A percentile compares a stretch with the other conserved stretches of the same genome.
Evolutionary conservation across 2,329 filamentous ascomycete species (phyloP).

Genomic region (Aspergillus ruber): DNA sequence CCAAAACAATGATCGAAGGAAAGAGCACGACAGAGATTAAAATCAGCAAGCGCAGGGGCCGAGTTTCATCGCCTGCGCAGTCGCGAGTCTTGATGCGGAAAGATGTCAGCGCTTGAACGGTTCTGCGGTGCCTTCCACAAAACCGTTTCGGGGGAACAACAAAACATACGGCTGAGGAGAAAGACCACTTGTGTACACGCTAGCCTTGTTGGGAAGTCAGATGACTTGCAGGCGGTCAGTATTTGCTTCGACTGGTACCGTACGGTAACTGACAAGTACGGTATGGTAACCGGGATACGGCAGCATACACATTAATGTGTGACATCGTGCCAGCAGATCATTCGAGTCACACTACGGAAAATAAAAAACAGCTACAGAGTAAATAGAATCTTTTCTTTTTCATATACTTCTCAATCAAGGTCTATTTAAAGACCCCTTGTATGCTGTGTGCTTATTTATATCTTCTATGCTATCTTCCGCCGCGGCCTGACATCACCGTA

Average conservation of each 20-base stretch:
- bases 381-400: too few species aligned
- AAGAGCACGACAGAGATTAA: slow-evolving; percentile 5
- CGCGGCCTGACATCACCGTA: background rate
- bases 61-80: background rate
- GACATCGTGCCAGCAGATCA: too few species aligned
- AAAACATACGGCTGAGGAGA: background rate
- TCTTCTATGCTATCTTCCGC: too few species aligned
- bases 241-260: background rate
- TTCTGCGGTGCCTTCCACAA: background rate
- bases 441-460: too few species aligned
- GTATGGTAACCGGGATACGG: background rate
- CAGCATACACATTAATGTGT: background rate
- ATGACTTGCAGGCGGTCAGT: background rate
- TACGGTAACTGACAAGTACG: background rate
- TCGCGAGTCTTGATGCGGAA: background rate
- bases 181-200: background rate
- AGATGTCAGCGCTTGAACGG: background rate
- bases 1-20: slow-evolving; percentile 3
- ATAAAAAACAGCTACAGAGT: too few species aligned
- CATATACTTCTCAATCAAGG: too few species aligned
- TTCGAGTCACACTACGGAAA: too few species aligned
- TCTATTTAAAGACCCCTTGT: too few species aligned
- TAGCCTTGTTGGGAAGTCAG: background rate
- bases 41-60: slow-evolving; percentile 1
- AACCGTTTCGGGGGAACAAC: background rate